These are phyloP conservation scores for Microsporum audouinii DNA, from an alignment of 2,329 filamentous ascomycete genomes.

Conservation along the genomic window DNA sequence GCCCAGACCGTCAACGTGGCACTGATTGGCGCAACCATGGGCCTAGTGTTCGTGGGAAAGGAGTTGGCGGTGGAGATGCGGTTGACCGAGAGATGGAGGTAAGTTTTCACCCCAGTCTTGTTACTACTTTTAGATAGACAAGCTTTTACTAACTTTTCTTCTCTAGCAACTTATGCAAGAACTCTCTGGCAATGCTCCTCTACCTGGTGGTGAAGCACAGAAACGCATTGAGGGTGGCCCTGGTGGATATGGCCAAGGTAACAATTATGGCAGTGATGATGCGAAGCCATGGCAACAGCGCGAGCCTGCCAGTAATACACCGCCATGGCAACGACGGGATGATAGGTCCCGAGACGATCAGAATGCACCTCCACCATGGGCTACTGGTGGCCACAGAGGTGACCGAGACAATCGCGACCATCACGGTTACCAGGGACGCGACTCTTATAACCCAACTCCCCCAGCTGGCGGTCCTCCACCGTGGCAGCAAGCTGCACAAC, in stretches of 20 bases:
- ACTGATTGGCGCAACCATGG: constrained; percentile 81
- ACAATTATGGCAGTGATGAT: constrained; percentile 36
- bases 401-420: constrained; percentile 33
- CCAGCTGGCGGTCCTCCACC: constrained; percentile 40
- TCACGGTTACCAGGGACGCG: constrained; percentile 23
- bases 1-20: constrained; percentile 84
- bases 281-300: constrained; percentile 83
- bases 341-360: constrained; percentile 45
- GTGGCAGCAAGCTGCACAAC: constrained; percentile 48
- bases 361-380: constrained; percentile 24
- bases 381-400: constrained; percentile 19
- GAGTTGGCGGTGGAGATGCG: constrained; percentile 63
- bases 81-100: constrained; percentile 94
- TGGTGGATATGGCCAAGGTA: constrained; percentile 46
- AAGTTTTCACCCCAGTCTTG: constrained; percentile 29
- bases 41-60: constrained; percentile 30
- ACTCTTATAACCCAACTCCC: constrained; percentile 18
- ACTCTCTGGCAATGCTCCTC: constrained; percentile 61
- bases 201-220: constrained; percentile 48
- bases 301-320: constrained; percentile 64
- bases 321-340: constrained; percentile 59
- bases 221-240: constrained; percentile 81
- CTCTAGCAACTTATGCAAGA: constrained; percentile 90
- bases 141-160: constrained; percentile 17
- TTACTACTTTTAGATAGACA: background rate